Base-by-base conservation (phyloP, 106 monocot genomes). In the Cymbidium sinense region DNA sequence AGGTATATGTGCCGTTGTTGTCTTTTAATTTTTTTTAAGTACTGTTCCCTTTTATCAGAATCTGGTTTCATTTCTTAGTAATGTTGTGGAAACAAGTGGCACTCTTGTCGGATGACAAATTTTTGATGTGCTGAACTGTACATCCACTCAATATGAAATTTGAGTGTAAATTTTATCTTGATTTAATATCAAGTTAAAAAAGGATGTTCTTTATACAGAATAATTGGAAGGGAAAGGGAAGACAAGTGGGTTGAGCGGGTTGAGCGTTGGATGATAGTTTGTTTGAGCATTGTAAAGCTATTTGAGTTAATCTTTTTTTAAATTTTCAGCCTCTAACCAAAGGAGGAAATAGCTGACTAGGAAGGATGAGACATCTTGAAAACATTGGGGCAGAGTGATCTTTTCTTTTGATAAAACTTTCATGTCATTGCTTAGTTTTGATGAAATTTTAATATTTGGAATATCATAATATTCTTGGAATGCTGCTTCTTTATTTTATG, bases 1-100 rank as follows among this genome's bases (percentile, higher is more conserved):
- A 85, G 93, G 95, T 95, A 84, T 23, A 50, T 3, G 64, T 30
- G 20, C 35, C 0, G 31, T 18, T 72, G 18, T 21, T 25, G 7
- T 37, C 3, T 77, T 30, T 80, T 35, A 9, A 17, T 76, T 85
- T 50, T 39, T 17, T 30, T 31, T 61, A 67, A 67, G 31, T 31
- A 31, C 13, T 33, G 31, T 31, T 67, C 31, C 67, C 12, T 31
- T 11, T 4, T 7, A 67, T 67, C 33, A 67, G 67, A 31, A 67
- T 0, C 33, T 33, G 33, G 13, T 17, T 67, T 33, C 31, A 67
- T 67, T 13, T 67, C 17, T 17, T 31, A 67, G 30, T 33, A 34
- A 17, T 33, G 15, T 67, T 15, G 31, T 25, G 7, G 5, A 62
- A 62, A 62, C 31, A 17, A 13, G 67, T 67, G 29, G 29, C 33